Evolutionary conservation across 2,329 filamentous ascomycete genomes (phyloP), one percentile per base, ranked within the genome.

Genomic region (Trichoderma polysporum): DNA sequence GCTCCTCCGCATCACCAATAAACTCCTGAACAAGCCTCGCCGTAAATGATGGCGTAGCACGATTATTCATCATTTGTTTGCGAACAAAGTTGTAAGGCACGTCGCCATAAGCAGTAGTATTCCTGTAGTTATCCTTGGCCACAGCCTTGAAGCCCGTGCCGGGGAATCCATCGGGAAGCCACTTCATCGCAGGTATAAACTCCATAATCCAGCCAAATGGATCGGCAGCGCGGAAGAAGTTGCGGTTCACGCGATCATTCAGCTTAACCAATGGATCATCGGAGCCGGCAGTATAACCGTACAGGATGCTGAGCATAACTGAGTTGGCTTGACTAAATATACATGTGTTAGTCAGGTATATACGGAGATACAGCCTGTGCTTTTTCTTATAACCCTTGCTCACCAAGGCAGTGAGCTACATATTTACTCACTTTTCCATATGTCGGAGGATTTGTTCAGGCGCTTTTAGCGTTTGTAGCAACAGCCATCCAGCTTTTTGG

Each of bases 111-210:
- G 22, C 59, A 13, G 31, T 29, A 2, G 19, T 25, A 3, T 37
- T 19, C 2, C 35, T 19, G n/a, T 41, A 27, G 10, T 45, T 50
- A 7, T 57, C 17, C 15, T n/a, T 25, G 4, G 66, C 66, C n/a
- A 53, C 61, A 8, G 77, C 72, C 2, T 72, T 68, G 65, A 73
- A 75, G 4, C 49, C 52, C 2, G 68, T 67, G 0, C 74, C 74
- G 2, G 73, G 74, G 10, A 74, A 57, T 15, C 71, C 67, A 0
- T 72, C 73, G 5, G 73, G 74, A 6, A 75, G 59, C 31, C 70
- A 66, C 27, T 65, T 64, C 6, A 75, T 50, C 1, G 53, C n/a
- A n/a, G 74, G 73, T 4, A 75, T 65, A 9, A 71, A 62, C 17
- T 75, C 73, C 12, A 75, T 71, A 7, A 69, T 19, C 70, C 72